Conservation (phyloP, 768 basidiomycete genomes). For the Leccinellum luteum region DNA sequence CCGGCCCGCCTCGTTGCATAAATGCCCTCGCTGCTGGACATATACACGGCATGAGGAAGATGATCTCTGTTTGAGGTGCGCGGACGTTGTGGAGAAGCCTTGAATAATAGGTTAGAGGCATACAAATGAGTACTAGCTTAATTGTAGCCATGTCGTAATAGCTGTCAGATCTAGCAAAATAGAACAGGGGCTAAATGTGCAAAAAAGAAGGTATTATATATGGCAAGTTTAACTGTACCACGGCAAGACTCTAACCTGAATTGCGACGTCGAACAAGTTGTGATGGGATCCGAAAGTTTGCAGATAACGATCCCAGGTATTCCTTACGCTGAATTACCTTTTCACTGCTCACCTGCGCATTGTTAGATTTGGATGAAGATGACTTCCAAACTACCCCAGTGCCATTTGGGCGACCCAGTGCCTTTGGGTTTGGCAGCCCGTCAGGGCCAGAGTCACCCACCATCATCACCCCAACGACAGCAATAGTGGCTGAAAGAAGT, state of each 20-base stretch:
- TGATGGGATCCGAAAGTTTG: conserved; percentile 39
- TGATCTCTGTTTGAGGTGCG: conserved; percentile 66
- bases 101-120: conserved; percentile 1
- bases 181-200: conserved; percentile 11
- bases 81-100: conserved; percentile 16
- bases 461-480: conserved; percentile 45
- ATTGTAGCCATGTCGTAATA: background rate
- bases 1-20: conserved; percentile 56
- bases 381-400: conserved; percentile 59
- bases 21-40: conserved; percentile 94
- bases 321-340: background rate
- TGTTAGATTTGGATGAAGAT: conserved; percentile 75
- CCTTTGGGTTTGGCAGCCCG: conserved; percentile 44
- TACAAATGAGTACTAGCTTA: background rate
- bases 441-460: conserved; percentile 70
- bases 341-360: background rate
- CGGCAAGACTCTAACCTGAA: background rate
- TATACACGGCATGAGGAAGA: conserved; percentile 53
- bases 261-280: conserved; percentile 2
- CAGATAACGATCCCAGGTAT: conserved; percentile 50
- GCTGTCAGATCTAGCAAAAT: background rate
- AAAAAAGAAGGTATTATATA: conserved; percentile 5
- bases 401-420: conserved; percentile 65
- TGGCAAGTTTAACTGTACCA: conserved; percentile 2
- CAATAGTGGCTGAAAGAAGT: conserved; percentile 47